Base-by-base conservation (phyloP, 2,329 filamentous ascomycete species). In the Colletotrichum orchidophilum region DNA sequence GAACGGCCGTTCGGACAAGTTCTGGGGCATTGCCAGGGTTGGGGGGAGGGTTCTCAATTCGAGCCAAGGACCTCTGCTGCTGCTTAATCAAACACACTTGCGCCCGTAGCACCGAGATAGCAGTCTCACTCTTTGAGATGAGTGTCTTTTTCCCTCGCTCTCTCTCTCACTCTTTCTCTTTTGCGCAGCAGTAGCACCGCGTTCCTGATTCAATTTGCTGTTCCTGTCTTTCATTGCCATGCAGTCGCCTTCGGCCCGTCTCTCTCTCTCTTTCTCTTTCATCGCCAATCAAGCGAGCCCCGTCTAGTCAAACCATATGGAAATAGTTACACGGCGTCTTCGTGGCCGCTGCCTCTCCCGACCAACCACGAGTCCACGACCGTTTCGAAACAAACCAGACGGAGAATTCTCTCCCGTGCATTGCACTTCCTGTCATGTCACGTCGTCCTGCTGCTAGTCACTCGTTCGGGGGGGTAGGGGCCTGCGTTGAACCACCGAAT, bases 321-420 rank as follows among this genome's bases (percentile, higher is more conserved):
- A 18, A 46, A 46, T 46, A 21, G 63, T 71, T 58, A 62, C 68
- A 67, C 68, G 15, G 15, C 63, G 61, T 49, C 6, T n/a, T n/a
- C n/a, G n/a, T 26, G 39, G 26, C 31, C 29, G 39, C 35, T 57
- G 31, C 52, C 39, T 18, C 50, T 27, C 18, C 35, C 39, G 39
- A 39, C 50, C n/a, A 42, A 46, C 18, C 39, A 1, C 18, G 39
- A 46, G 39, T 18, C 50, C 50, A 67, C 18, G 6, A 31, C 35
- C 26, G 24, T n/a, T 42, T 52, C 33, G 24, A 29, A n/a, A 52
- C n/a, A 29, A 26, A 39, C 57, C 57, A 12, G 42, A 35, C 50
- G 57, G 57, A 62, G 63, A 52, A n/a, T 58, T 62, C 46, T 26
- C 53, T 39, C 46, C 57, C 24, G 54, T 4, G 21, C 21, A 27